Percentiles rank a stretch among this genome's conserved stretches.
Evolutionary conservation across 306 rosid genomes (phyloP).

Genomic region (Cicer chorassanicum): DNA sequence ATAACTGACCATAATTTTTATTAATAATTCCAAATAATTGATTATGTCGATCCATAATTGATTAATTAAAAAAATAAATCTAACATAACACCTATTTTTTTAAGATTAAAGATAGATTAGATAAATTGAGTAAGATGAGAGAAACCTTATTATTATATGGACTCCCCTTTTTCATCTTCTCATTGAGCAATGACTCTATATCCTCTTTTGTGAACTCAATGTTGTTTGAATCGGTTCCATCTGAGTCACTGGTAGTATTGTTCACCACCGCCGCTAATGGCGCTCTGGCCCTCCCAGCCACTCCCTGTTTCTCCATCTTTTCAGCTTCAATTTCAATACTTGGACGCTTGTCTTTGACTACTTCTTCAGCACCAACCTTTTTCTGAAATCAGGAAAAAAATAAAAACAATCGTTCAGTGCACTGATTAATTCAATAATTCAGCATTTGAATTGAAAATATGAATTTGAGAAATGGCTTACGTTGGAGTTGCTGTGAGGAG

Average conservation of each 20-base stretch:
- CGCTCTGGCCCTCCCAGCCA: slow-evolving; percentile 50
- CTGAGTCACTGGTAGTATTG: slow-evolving; percentile 46
- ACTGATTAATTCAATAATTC: background rate
- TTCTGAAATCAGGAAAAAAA: slow-evolving; percentile 52
- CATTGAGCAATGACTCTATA: slow-evolving; percentile 59
- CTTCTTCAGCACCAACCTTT: slow-evolving; percentile 62
- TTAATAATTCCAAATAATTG: too few species aligned
- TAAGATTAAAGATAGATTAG: background rate
- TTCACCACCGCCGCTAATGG: slow-evolving; percentile 53
- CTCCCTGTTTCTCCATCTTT: slow-evolving; percentile 51
- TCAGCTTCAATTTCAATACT: slow-evolving; percentile 65
- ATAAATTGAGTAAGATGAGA: background rate
- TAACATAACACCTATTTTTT: background rate
- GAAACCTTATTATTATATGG: background rate
- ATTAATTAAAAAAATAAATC: background rate
- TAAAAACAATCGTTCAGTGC: background rate
- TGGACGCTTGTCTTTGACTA: slow-evolving; percentile 63
- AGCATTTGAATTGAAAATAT: background rate
- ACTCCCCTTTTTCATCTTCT: slow-evolving; percentile 8
- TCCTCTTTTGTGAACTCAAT: slow-evolving; percentile 75
- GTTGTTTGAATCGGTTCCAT: slow-evolving; percentile 49
- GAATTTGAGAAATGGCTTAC: slow-evolving; percentile 45
- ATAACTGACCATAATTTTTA: too few species aligned
- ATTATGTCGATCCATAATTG: too few species aligned
- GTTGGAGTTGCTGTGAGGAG: slow-evolving; percentile 74